A percentile compares a stretch with the other conserved stretches of the same genome.
These are phyloP conservation scores for Acarospora socialis DNA, from an alignment of 2,329 filamentous ascomycete species.

Conservation along the genomic window DNA sequence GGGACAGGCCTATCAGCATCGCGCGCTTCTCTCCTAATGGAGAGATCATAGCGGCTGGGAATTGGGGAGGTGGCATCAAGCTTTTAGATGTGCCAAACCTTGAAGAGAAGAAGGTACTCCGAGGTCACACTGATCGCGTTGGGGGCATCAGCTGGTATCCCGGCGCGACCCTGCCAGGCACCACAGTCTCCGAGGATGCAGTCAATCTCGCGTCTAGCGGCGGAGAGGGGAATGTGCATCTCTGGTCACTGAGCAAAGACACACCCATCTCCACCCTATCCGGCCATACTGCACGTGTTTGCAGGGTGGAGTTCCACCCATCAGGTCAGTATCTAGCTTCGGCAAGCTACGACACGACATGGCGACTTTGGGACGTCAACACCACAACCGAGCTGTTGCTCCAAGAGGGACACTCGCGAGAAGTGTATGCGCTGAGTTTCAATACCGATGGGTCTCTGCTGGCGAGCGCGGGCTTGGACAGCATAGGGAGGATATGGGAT, in stretches of 20 bases:
- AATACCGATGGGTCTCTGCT: slow-evolving; percentile 82
- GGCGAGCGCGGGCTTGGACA: slow-evolving; percentile 85
- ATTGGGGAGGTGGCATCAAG: slow-evolving; percentile 83
- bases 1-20: slow-evolving; percentile 82
- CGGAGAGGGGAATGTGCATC: slow-evolving; percentile 70
- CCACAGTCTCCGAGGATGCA: slow-evolving; percentile 54
- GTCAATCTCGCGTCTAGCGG: slow-evolving; percentile 85
- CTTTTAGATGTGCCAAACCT: slow-evolving; percentile 72
- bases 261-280: slow-evolving; percentile 69
- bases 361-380: slow-evolving; percentile 89
- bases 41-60: slow-evolving; percentile 71
- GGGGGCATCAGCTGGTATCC: slow-evolving; percentile 87
- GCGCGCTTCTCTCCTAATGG: slow-evolving; percentile 80
- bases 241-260: slow-evolving; percentile 82
- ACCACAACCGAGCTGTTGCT: slow-evolving; percentile 70
- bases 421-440: slow-evolving; percentile 82
- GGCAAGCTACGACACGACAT: slow-evolving; percentile 90
- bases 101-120: slow-evolving; percentile 57
- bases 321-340: slow-evolving; percentile 81
- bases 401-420: slow-evolving; percentile 88
- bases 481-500: slow-evolving; percentile 92
- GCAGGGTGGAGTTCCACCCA: slow-evolving; percentile 86
- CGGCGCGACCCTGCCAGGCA: slow-evolving; percentile 56
- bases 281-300: slow-evolving; percentile 77
- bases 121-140: slow-evolving; percentile 78